Conservation (phyloP, 2,329 filamentous ascomycete species). For the Huntiella abstrusa region DNA sequence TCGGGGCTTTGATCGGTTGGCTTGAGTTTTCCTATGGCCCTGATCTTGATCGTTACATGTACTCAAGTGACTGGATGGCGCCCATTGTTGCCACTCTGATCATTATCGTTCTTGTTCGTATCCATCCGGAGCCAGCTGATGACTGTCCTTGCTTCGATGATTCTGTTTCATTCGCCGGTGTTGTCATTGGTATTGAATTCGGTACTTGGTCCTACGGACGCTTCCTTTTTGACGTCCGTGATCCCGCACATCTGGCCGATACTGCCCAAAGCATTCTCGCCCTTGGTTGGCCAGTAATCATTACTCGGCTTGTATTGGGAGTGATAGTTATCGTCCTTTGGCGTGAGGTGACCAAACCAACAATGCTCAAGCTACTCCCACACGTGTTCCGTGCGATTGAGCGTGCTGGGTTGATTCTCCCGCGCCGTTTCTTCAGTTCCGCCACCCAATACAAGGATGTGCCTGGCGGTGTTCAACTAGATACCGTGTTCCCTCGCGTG, state of each 20-base stretch:
- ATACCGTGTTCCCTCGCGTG: slow-evolving; percentile 81
- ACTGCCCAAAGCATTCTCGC: slow-evolving; percentile 39
- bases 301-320: slow-evolving; percentile 55
- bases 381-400: slow-evolving; percentile 78
- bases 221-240: slow-evolving; percentile 33
- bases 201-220: slow-evolving; percentile 44
- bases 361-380: slow-evolving; percentile 57
- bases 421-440: slow-evolving; percentile 76
- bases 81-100: slow-evolving; percentile 44
- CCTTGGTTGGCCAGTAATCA: slow-evolving; percentile 45
- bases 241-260: slow-evolving; percentile 20
- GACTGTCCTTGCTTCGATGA: slow-evolving; percentile 96
- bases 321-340: slow-evolving; percentile 74
- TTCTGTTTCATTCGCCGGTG: slow-evolving; percentile 80
- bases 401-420: slow-evolving; percentile 57
- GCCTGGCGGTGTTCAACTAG: slow-evolving; percentile 44
- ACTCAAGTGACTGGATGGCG: slow-evolving; percentile 42
- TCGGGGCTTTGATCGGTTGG: slow-evolving; percentile 49
- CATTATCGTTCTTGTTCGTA: slow-evolving; percentile 59
- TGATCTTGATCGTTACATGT: slow-evolving; percentile 51
- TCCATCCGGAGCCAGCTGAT: slow-evolving; percentile 90
- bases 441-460: slow-evolving; percentile 83
- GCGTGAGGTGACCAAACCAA: slow-evolving; percentile 77
- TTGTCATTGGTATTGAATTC: slow-evolving; percentile 66
- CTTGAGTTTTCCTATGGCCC: slow-evolving; percentile 42